Evolutionary conservation across 225 moss, liverwort and hornwort genomes (phyloP).

Genomic region (Asterella californica): DNA sequence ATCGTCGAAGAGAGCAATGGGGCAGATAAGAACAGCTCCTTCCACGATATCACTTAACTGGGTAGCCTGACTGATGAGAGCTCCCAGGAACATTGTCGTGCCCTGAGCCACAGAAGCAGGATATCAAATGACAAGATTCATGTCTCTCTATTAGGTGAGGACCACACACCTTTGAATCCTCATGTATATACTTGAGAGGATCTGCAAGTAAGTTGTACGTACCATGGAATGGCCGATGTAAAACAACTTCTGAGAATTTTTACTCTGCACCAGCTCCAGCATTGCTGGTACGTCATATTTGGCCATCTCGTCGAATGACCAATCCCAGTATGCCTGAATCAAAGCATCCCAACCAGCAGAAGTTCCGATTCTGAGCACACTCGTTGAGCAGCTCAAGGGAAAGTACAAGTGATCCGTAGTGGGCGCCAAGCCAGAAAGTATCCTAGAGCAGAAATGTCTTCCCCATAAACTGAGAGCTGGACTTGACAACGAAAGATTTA

Average conservation of each 20-base stretch:
- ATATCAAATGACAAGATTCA: neutral
- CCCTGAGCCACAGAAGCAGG: conserved; percentile 18
- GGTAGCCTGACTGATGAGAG: conserved; percentile 14
- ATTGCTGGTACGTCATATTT: conserved; percentile 65
- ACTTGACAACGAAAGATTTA: neutral
- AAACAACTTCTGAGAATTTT: conserved; percentile 30
- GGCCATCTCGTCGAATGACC: conserved; percentile 72
- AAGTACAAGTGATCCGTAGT: neutral
- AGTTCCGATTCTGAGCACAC: neutral
- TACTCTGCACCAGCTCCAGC: conserved; percentile 43
- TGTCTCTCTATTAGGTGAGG: neutral
- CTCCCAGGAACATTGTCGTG: conserved; percentile 30
- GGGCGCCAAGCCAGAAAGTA: neutral
- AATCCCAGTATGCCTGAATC: conserved; percentile 28
- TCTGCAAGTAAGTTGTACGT: neutral
- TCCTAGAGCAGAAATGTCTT: neutral
- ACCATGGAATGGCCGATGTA: conserved; percentile 76
- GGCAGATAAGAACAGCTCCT: conserved; percentile 28
- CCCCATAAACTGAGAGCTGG: neutral
- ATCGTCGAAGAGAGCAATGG: conserved; percentile 20
- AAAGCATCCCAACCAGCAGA: neutral
- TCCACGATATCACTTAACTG: conserved; percentile 16
- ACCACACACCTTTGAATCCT: too few species aligned
- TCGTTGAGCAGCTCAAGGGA: too few species aligned
- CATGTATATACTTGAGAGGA: neutral